Base-by-base conservation (phyloP, 23 red algal genomes). In the Gracilaria gracilis region DNA sequence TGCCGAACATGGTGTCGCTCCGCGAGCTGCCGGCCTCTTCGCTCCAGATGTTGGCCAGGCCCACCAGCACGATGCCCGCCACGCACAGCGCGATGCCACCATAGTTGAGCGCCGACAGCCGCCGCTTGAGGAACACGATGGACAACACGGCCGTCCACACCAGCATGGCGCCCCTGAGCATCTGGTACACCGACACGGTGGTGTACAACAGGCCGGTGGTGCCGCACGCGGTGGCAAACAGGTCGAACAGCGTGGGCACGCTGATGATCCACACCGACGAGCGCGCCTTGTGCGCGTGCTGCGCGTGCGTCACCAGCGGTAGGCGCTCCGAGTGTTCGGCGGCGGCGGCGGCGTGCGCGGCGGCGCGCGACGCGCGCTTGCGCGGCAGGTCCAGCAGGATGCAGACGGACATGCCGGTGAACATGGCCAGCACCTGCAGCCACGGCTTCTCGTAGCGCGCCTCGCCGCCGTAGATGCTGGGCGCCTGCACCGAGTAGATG, bases 131-230 rank as follows among this genome's bases (percentile, higher is more conserved):
- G 28, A 95, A 95, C 25, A 95, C 67, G 66, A 95, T 82, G 57
- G 89, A 95, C 14, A 93, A 69, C 0, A 97, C 9, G 9, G 95
- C 95, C 12, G 89, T 89, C 57, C 87, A 97, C 23, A 97, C 75
- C 0, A 97, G 74, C 95, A 89, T 86, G 24, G 83, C 90, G 19
- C 90, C 95, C 9, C 95, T 85, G 27, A 97, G 67, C 96, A 98
- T 95, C 67, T 95, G 96, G 29, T 98, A 98, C 57, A 98, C 96
- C 0, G 96, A 98, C 1, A 98, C 96, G 19, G 93, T 92, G 5
- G 93, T 93, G 64, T 88, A 98, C 28, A 98, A 29, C 51, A 98
- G 67, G 0, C 96, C 96, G 0, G 93, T 93, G 83, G 92, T 95
- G 48, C 93, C 93, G 74, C 88, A 93, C 38, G 73, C 88, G 12